Evolutionary conservation across 2,329 filamentous ascomycete genomes (phyloP).

Genomic region (Diaporthe ampelina): DNA sequence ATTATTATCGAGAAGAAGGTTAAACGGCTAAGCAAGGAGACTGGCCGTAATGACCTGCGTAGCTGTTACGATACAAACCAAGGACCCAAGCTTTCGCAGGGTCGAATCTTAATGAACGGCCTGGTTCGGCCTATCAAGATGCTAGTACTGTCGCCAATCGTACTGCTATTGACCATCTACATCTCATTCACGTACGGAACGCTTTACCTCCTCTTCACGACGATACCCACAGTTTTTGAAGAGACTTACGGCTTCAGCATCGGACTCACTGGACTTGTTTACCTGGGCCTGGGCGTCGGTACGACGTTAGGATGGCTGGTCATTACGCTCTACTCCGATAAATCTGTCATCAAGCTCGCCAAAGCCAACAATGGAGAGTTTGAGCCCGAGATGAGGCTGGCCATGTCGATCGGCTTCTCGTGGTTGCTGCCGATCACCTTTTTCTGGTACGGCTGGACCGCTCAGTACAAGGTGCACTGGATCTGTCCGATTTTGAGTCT

Average conservation of each 20-base stretch:
- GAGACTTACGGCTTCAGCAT: slow-evolving; percentile 61
- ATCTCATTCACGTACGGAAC: slow-evolving; percentile 66
- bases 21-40: slow-evolving; percentile 58
- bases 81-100: slow-evolving; percentile 45
- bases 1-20: slow-evolving; percentile 67
- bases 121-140: slow-evolving; percentile 50
- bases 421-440: slow-evolving; percentile 52
- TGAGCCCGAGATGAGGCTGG: slow-evolving; percentile 54
- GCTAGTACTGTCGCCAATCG: slow-evolving; percentile 62
- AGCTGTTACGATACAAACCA: slow-evolving; percentile 60
- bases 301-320: slow-evolving; percentile 51
- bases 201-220: slow-evolving; percentile 68
- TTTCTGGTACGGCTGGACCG: slow-evolving; percentile 57
- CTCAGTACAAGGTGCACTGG: slow-evolving; percentile 52
- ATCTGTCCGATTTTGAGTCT: slow-evolving; percentile 52
- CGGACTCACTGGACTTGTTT: slow-evolving; percentile 63
- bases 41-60: slow-evolving; percentile 59
- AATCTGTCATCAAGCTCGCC: slow-evolving; percentile 55
- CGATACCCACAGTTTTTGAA: slow-evolving; percentile 65
- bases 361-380: slow-evolving; percentile 54
- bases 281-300: slow-evolving; percentile 62
- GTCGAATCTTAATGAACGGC: slow-evolving; percentile 49
- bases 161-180: slow-evolving; percentile 62
- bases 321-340: slow-evolving; percentile 53
- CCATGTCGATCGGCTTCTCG: slow-evolving; percentile 50